Evolutionary conservation across 2,329 filamentous ascomycete genomes (phyloP).

Genomic region (Alternaria burnsii): DNA sequence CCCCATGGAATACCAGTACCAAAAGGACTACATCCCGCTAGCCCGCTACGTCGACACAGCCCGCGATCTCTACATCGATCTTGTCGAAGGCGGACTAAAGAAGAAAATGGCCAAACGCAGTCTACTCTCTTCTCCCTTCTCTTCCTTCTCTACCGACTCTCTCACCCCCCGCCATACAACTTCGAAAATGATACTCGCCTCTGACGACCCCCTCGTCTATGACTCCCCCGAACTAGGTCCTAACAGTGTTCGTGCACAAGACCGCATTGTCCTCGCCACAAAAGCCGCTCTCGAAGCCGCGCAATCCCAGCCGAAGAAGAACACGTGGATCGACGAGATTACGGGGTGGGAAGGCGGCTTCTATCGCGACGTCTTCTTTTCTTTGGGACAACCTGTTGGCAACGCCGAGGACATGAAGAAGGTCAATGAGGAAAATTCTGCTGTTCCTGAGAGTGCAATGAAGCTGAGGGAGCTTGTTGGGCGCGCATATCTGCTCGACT

Average conservation of each 20-base stretch:
- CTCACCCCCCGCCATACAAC: constrained; percentile 39
- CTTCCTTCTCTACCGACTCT: constrained; percentile 10
- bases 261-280: constrained; percentile 77
- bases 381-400: constrained; percentile 63
- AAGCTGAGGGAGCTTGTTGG: constrained; percentile 77
- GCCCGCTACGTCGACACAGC: constrained; percentile 72
- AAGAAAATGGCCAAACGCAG: constrained; percentile 5
- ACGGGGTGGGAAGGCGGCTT: constrained; percentile 91
- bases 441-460: constrained; percentile 61
- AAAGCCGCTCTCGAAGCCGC: constrained; percentile 61
- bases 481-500: constrained; percentile 81
- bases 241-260: constrained; percentile 68
- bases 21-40: constrained; percentile 78
- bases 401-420: constrained; percentile 40
- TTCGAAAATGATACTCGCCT: constrained; percentile 70
- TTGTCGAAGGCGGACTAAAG: constrained; percentile 36
- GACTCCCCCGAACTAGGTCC: constrained; percentile 69
- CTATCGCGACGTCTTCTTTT: constrained; percentile 83
- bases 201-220: constrained; percentile 82
- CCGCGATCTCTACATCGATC: constrained; percentile 61
- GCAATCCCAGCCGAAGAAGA: constrained; percentile 40
- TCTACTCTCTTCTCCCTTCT: constrained; percentile 19
- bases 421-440: constrained; percentile 24
- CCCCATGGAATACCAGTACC: constrained; percentile 79
- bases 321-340: constrained; percentile 73